Evolutionary conservation across 495 filamentous ascomycete species (phyloP).

Genomic region (Mytilinidion resinicola): DNA sequence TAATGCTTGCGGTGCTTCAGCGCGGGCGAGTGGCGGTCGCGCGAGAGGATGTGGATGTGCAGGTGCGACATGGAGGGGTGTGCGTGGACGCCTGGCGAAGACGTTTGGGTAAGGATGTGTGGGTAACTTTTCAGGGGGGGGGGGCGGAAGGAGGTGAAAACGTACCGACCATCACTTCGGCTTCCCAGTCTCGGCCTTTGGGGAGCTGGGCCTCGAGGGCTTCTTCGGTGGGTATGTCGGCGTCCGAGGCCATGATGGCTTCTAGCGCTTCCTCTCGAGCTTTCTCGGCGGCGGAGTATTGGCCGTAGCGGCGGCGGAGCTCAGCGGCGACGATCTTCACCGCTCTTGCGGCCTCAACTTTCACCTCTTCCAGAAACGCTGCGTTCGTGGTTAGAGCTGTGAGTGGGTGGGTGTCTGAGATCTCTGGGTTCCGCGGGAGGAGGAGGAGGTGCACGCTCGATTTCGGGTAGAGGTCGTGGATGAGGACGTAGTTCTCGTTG

Average conservation of each 20-base stretch:
- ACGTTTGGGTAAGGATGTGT: not conserved
- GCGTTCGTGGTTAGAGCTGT: conserved; percentile 62
- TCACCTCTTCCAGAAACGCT: conserved; percentile 61
- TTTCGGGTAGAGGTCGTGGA: conserved; percentile 82
- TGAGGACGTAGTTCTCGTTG: conserved; percentile 66
- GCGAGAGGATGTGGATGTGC: conserved; percentile 79
- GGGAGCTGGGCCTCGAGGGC: conserved; percentile 41
- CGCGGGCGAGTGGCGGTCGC: conserved; percentile 62
- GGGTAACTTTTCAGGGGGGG: too few species aligned
- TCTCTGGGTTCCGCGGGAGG: conserved; percentile 62
- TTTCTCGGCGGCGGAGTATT: conserved; percentile 54
- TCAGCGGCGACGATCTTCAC: conserved; percentile 64
- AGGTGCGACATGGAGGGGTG: conserved; percentile 88
- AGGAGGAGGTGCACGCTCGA: conserved; percentile 78
- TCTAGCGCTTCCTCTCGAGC: conserved; percentile 53
- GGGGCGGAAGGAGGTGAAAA: not conserved
- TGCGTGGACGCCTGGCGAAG: conserved; percentile 57
- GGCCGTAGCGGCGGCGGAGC: conserved; percentile 63
- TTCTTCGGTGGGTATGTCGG: conserved; percentile 31
- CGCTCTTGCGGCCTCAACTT: conserved; percentile 53
- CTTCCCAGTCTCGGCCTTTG: conserved; percentile 66
- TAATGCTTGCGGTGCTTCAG: conserved; percentile 85
- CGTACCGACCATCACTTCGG: conserved; percentile 59
- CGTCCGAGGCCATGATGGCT: not conserved
- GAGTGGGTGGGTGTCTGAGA: conserved; percentile 64